Conservation (phyloP, 2,329 filamentous ascomycete species). For the Calonectria leucothoes region DNA sequence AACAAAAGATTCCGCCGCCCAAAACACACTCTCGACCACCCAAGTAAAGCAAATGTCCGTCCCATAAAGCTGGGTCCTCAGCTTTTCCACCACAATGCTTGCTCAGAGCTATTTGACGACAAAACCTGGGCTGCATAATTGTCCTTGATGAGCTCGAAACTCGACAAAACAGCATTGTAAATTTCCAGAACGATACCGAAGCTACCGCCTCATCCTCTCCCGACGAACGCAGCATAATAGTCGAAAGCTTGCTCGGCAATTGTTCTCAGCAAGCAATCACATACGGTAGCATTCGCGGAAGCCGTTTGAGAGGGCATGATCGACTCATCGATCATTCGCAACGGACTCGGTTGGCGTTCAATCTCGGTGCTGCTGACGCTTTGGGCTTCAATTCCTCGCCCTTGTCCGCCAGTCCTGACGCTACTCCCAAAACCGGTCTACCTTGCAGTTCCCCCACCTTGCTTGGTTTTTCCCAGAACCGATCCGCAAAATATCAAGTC, state of each 20-base stretch:
- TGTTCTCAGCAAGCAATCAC: background rate
- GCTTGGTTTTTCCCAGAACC: constrained; percentile 23
- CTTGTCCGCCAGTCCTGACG: background rate
- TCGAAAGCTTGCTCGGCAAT: background rate
- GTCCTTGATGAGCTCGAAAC: constrained; percentile 14
- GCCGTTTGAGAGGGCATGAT: background rate
- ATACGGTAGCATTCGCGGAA: background rate
- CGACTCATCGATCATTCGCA: background rate
- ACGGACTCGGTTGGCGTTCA: background rate
- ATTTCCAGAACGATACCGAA: background rate
- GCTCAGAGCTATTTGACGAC: constrained; percentile 3
- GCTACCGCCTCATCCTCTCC: background rate
- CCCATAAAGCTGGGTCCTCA: background rate
- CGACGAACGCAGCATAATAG: background rate
- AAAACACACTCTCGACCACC: constrained; percentile 11
- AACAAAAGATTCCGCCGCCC: constrained; percentile 12
- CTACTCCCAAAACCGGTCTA: constrained; percentile 18
- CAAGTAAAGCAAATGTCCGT: constrained; percentile 11
- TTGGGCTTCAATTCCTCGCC: background rate
- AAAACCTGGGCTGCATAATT: constrained; percentile 11
- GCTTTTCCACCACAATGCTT: background rate
- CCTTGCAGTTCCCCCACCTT: constrained; percentile 1
- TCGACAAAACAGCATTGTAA: constrained; percentile 18
- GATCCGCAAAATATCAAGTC: constrained; percentile 30
- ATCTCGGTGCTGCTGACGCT: background rate